Evolutionary conservation across 2,329 filamentous ascomycete genomes (phyloP).

Genomic region (Talaromyces amestolkiae): DNA sequence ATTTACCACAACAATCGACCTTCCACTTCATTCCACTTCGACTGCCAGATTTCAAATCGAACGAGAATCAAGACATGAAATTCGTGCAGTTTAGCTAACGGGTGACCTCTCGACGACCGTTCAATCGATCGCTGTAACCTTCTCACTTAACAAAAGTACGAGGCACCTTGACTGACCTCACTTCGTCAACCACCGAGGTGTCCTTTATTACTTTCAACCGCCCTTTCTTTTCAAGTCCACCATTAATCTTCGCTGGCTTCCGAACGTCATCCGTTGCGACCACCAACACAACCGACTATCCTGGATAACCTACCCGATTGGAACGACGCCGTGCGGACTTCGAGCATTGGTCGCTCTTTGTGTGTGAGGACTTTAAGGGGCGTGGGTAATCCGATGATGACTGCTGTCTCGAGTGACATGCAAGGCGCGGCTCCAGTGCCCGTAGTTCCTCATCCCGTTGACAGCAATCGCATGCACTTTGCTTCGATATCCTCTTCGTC

Average conservation of each 20-base stretch:
- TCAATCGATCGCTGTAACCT: not conserved
- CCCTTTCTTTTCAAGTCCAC: not conserved
- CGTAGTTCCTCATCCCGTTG: slow-evolving; percentile 40
- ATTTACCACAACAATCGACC: not conserved
- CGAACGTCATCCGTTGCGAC: not conserved
- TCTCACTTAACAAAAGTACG: not conserved
- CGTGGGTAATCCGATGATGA: slow-evolving; percentile 28
- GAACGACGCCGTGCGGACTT: slow-evolving; percentile 8
- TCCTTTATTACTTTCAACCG: not conserved
- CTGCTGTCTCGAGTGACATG: slow-evolving; percentile 34
- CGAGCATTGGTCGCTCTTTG: slow-evolving; percentile 25
- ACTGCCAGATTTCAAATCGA: slow-evolving; percentile 1
- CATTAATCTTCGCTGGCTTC: not conserved
- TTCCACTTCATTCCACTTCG: not conserved
- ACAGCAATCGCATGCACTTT: slow-evolving; percentile 39
- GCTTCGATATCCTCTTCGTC: slow-evolving; percentile 45
- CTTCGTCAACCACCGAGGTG: not conserved
- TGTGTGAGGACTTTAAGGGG: slow-evolving; percentile 18
- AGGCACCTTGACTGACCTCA: not conserved
- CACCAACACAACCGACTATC: not conserved
- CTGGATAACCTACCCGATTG: slow-evolving; percentile 7
- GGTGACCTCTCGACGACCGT: not conserved
- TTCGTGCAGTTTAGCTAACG: not conserved
- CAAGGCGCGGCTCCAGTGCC: slow-evolving; percentile 40
- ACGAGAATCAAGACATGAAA: slow-evolving; percentile 7